Conservation (phyloP, 768 basidiomycete genomes). For the Suillus paluster region DNA sequence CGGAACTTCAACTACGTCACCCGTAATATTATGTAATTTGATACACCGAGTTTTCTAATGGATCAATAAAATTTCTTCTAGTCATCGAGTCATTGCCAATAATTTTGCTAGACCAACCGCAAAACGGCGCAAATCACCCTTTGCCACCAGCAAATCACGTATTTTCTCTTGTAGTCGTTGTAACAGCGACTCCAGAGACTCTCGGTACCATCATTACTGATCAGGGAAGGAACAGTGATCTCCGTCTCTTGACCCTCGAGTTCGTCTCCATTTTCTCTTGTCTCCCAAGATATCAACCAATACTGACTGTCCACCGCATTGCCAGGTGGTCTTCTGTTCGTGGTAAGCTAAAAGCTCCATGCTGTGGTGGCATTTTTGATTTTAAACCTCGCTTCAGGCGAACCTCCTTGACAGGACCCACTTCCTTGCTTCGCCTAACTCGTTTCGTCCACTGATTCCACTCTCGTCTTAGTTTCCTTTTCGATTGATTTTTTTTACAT, state of each 20-base stretch:
- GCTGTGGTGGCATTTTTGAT: constrained; percentile 9
- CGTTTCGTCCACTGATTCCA: constrained; percentile 7
- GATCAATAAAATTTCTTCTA: constrained; percentile 21
- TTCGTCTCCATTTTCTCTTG: constrained; percentile 42
- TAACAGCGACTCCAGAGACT: constrained; percentile 45
- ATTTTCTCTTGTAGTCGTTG: constrained; percentile 28
- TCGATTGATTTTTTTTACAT: constrained; percentile 18
- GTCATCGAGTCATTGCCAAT: constrained; percentile 21
- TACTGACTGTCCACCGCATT: constrained; percentile 20
- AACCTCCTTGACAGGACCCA: constrained; percentile 73
- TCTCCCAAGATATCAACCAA: constrained; percentile 11
- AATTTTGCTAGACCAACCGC: constrained; percentile 23
- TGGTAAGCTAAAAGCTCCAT: constrained; percentile 50
- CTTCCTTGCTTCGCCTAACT: constrained; percentile 1
- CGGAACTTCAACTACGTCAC: constrained; percentile 8
- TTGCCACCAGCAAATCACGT: constrained; percentile 9
- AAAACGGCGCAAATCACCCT: constrained; percentile 17
- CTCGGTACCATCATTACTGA: constrained; percentile 66
- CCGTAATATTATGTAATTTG: constrained; percentile 15
- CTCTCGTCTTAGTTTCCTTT: constrained; percentile 15
- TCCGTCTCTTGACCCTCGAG: constrained; percentile 83
- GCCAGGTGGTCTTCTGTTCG: constrained; percentile 79
- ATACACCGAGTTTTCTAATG: neutral
- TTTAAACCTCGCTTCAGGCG: constrained; percentile 51
- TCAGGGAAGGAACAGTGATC: constrained; percentile 78